Evolutionary conservation across 1,284 basidiomycete species (phyloP).

Genomic region (Cryptococcus sp.): DNA sequence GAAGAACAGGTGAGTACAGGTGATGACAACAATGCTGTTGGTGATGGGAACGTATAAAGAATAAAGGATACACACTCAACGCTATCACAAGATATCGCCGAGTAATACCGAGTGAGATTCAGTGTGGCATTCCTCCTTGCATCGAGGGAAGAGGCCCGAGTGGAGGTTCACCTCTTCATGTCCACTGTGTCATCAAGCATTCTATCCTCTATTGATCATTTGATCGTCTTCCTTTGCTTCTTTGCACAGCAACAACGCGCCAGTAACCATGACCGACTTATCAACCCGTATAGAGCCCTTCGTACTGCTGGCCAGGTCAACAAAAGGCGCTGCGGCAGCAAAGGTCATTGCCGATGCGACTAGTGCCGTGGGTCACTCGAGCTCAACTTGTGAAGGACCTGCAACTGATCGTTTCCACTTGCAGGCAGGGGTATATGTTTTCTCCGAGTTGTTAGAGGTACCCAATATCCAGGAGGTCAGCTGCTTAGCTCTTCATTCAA

Average conservation of each 20-base stretch:
- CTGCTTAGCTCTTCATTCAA: neutral
- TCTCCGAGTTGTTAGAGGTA: slow-evolving; percentile 79
- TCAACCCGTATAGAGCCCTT: slow-evolving; percentile 68
- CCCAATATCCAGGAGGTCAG: slow-evolving; percentile 77
- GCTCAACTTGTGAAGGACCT: neutral
- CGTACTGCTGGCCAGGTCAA: slow-evolving; percentile 82
- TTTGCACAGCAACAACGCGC: neutral
- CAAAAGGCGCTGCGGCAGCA: slow-evolving; percentile 86
- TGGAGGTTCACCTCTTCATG: neutral
- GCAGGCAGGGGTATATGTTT: slow-evolving; percentile 80
- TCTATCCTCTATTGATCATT: neutral
- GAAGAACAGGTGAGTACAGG: neutral
- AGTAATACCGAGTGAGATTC: neutral
- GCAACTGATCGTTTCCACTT: slow-evolving; percentile 17
- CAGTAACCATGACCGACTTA: slow-evolving; percentile 30
- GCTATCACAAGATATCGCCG: too few species aligned
- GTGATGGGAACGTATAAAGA: neutral
- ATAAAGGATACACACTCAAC: neutral
- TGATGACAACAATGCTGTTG: neutral
- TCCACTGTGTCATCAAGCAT: neutral
- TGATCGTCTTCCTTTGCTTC: slow-evolving; percentile 1
- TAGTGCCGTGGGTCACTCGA: slow-evolving; percentile 58
- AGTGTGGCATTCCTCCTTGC: neutral
- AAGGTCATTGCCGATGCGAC: slow-evolving; percentile 84
- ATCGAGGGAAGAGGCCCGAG: neutral